Evolutionary conservation across 2,329 filamentous ascomycete genomes (phyloP).

Genomic region (Microsporum ferrugineum): DNA sequence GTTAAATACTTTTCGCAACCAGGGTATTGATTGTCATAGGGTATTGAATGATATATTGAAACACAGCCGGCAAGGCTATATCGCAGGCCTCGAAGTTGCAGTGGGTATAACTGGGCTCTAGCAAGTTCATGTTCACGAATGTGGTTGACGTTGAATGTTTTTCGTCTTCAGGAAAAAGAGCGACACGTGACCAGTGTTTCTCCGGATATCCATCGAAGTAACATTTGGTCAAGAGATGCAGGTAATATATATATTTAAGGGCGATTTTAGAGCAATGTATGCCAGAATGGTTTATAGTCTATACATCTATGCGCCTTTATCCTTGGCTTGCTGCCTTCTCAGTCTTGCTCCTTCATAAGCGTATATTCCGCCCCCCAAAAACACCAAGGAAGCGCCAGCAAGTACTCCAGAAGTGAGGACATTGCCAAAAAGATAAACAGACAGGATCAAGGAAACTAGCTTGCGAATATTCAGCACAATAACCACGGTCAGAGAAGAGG

Average conservation of each 20-base stretch:
- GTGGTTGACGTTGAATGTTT: too few relatives aligned
- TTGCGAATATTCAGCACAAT: conserved; percentile 95
- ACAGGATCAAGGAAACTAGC: conserved; percentile 77
- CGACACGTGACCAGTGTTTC: too few relatives aligned
- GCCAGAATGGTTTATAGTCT: not conserved
- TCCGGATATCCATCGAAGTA: too few relatives aligned
- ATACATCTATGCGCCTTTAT: conserved; percentile 4
- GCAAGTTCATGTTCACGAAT: too few relatives aligned
- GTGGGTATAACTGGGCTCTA: too few relatives aligned
- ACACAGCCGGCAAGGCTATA: too few relatives aligned
- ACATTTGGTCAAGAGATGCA: not conserved
- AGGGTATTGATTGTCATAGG: too few relatives aligned
- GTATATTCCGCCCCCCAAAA: conserved; percentile 82
- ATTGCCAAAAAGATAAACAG: conserved; percentile 92
- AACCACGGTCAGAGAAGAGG: conserved; percentile 86
- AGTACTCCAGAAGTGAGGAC: conserved; percentile 63
- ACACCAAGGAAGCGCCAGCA: conserved; percentile 72
- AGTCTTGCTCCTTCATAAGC: conserved; percentile 53
- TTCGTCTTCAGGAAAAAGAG: too few relatives aligned
- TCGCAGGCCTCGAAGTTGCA: too few relatives aligned
- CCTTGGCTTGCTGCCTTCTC: conserved; percentile 14
- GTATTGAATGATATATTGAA: too few relatives aligned
- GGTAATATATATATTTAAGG: not conserved
- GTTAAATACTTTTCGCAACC: not conserved
- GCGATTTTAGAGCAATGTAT: not conserved